Evolutionary conservation across 257 asterid species (phyloP).

Genomic region (Penstemon barbatus): DNA sequence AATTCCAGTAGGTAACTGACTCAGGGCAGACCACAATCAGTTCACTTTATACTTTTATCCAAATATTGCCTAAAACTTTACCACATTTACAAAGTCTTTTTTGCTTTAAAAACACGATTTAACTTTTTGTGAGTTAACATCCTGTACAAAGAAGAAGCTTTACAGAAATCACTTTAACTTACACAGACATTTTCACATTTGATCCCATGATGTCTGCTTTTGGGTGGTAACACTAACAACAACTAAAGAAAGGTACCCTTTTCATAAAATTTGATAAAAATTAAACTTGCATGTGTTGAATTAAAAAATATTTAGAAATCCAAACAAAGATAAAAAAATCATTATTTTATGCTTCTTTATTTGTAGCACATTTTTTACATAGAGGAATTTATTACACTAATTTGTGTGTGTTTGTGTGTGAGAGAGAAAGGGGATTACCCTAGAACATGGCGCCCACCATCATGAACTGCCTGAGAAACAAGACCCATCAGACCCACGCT

Average conservation of each 20-base stretch:
- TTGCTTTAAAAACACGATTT: not conserved
- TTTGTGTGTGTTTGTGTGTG: conserved; percentile 7
- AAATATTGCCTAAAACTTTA: not conserved
- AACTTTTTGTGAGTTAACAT: not conserved
- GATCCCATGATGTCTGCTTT: conserved; percentile 74
- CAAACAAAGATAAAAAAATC: conserved; percentile 24
- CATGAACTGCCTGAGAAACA: conserved; percentile 99
- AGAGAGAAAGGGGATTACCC: conserved; percentile 45
- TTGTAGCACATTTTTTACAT: not conserved
- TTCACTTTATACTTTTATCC: conserved; percentile 9
- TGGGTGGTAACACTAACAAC: conserved; percentile 31
- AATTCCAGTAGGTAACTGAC: not conserved
- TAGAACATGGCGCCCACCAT: conserved; percentile 98
- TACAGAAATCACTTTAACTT: conserved; percentile 26
- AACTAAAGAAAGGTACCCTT: conserved; percentile 9
- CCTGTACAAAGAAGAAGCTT: conserved; percentile 15
- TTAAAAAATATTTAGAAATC: not conserved
- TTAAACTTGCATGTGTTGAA: conserved; percentile 25
- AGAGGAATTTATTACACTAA: not conserved
- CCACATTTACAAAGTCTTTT: not conserved
- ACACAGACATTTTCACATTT: conserved; percentile 25
- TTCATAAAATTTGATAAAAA: conserved; percentile 22
- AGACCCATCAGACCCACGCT: conserved; percentile 99
- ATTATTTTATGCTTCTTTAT: conserved; percentile 36
- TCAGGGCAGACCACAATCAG: conserved; percentile 7